Base-by-base conservation (phyloP, 1,284 basidiomycete species). In the Agaricales sp. region DNA sequence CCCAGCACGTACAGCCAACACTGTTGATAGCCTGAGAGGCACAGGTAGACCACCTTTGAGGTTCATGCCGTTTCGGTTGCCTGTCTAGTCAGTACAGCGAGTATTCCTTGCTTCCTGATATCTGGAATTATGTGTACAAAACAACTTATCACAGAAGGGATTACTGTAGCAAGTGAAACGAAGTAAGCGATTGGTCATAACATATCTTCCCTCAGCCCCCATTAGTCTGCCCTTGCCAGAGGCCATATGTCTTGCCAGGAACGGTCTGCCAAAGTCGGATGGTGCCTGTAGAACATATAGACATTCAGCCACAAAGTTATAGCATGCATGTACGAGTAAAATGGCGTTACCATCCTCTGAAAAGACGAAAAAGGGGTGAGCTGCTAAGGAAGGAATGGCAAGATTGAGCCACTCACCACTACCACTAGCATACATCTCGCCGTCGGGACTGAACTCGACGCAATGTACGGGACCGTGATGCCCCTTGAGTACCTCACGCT, bases 391-490 rank as follows among this genome's bases (percentile, higher is more conserved):
- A 25, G 49, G 26, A 46, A 43, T 19, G 26, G 12, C 2, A 51
- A n/a, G n/a, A n/a, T n/a, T n/a, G 39, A 56, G 60, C 51, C 30
- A 78, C 83, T 68, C 63, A 83, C 92, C 95, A 58, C 88, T 92
- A 47, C 95, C 96, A 60, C 89, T 93, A 19, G 95, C 95, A 62
- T 92, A 98, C 70, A 97, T 79, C 71, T 99, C 94, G n/a, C 95
- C 96, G 63, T 99, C 95, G 0, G 95, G 96, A 61, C 87, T 90
- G 68, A 88, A 99, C 57, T 88, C 85, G 38, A 96, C 88, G 52
- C 87, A 91, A 59, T 96, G 92, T 11, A 96, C 95, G 12, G 95
- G 94, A 13, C 95, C 95, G 63, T 99, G 95, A 63, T 99, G 96
- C 3, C 95, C 95, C 66, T 98, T 98, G 57, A 95, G 77, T 50